A percentile compares a stretch with the other conserved stretches of the same genome.
These are phyloP conservation scores for Nyctanthes arbortristis DNA, from an alignment of 257 asterid genomes.

Conservation along the genomic window DNA sequence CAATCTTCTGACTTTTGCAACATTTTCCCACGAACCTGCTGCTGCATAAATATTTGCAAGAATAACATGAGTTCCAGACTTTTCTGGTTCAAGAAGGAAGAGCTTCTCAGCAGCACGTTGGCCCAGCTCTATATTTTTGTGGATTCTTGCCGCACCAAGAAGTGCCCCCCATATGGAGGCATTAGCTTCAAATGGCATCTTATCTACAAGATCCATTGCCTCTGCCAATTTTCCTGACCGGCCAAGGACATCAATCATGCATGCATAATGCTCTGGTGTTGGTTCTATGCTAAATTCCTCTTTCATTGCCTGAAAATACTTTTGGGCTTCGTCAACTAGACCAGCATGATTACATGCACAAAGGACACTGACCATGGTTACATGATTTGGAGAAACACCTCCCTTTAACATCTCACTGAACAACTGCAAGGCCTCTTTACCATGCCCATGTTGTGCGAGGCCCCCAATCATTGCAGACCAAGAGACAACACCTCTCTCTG, in stretches of 20 bases:
- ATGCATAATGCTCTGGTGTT: slow-evolving; percentile 76
- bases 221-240: slow-evolving; percentile 68
- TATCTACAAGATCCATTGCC: slow-evolving; percentile 49
- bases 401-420: slow-evolving; percentile 56
- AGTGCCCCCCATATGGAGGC: slow-evolving; percentile 75
- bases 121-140: slow-evolving; percentile 68
- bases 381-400: slow-evolving; percentile 62
- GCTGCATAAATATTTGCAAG: slow-evolving; percentile 77
- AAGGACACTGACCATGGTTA: slow-evolving; percentile 72
- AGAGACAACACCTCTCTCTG: slow-evolving; percentile 60
- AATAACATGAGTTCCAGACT: slow-evolving; percentile 72
- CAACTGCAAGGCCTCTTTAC: slow-evolving; percentile 52
- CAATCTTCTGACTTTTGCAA: slow-evolving; percentile 47
- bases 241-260: slow-evolving; percentile 84
- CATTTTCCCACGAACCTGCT: slow-evolving; percentile 66
- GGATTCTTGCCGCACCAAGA: slow-evolving; percentile 77
- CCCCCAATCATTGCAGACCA: slow-evolving; percentile 84
- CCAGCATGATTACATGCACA: slow-evolving; percentile 84
- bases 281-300: slow-evolving; percentile 55
- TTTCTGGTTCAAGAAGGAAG: slow-evolving; percentile 61
- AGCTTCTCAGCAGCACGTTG: slow-evolving; percentile 62
- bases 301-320: slow-evolving; percentile 56
- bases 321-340: slow-evolving; percentile 60
- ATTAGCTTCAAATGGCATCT: slow-evolving; percentile 74
- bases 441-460: slow-evolving; percentile 80